Evolutionary conservation across 2,329 filamentous ascomycete genomes (phyloP), one percentile per base, ranked within the genome.

Genomic region (Paraphoma sp.): DNA sequence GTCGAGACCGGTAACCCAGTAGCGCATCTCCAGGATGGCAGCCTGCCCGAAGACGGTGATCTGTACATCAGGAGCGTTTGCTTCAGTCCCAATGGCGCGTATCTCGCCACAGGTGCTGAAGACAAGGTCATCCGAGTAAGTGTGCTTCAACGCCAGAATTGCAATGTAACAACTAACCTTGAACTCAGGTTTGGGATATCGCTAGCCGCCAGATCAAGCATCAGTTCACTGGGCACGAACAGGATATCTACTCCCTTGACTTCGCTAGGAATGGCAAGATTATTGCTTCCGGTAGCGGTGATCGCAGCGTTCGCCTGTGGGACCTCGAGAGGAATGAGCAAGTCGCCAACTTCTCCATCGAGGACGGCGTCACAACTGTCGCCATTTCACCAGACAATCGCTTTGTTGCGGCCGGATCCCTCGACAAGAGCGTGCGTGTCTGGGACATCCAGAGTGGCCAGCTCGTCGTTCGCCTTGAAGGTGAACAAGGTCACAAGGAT

Each of bases 61-160:
- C 83, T 99, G 31, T 99, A 98, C 78, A 99, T 99, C 69, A 85
- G 95, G 68, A 98, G 94, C 71, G 95, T 99, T 52, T 99, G 95
- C 83, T 99, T 99, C 84, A 98, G 94, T 74, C 95, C 95, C 11
- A 93, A 98, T 76, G 94, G 95, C 59, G 90, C 90, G 72, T 97
- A 92, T 69, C 86, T 99, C 33, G 95, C 95, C 4, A 99, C 95
- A 14, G 95, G 95, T 74, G 95, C 95, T 1, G 95, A 99, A 77
- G 95, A 99, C 79, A 98, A 97, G 82, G 86, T 97, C 71, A 98
- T 99, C 74, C 85, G 95, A 23, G 23, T 23, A 23, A 23, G 23
- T 23, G 23, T 23, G 23, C 23, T 23, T 23, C 23, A 3, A 23
- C 23, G 23, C 23, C 23, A 23, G 23, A 23, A 23, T 5, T 23